Evolutionary conservation across 2,329 filamentous ascomycete species (phyloP), one percentile per base, ranked within the genome.

Genomic region (Aspergillus fructus): DNA sequence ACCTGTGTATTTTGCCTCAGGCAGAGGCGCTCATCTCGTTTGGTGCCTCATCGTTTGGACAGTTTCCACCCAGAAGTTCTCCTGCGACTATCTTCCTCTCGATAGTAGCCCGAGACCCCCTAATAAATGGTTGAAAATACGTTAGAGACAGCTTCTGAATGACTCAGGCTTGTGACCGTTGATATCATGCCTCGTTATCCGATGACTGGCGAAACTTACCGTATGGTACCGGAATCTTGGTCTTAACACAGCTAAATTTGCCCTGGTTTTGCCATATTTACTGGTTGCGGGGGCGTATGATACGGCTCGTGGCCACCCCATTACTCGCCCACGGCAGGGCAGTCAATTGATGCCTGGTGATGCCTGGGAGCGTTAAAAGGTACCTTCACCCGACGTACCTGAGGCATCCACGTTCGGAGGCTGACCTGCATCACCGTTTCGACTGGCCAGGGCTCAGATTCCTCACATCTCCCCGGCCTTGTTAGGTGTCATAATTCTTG

Each of bases 371-470:
- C n/a, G 41, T 6, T 21, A 23, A 30, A 46, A 23, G 30, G 49
- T 52, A 47, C 45, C 45, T 49, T 40, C 27, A 30, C 27, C 27
- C 27, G 24, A 23, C 30, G 49, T 47, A 48, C 50, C 55, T 56
- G 55, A 56, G 55, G 54, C 54, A 51, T 24, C 43, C 19, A 48
- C 41, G 24, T 47, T 41, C 37, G 54, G 54, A 56, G 48, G 54
- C 54, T 56, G 54, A 56, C 43, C 52, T 40, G 50, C 55, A 58
- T 45, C 58, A 53, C 45, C 53, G 51, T 53, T 56, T 39, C 46
- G 33, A 34, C 55, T 58, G 50, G 56, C 42, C 49, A 59, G 53
- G 30, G 34, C 46, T 37, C 27, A 34, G 30, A 48, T 37, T 48
- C 50, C 23, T 33, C 21, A 34, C 49, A 48, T 59, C 58, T 53